Evolutionary conservation across 2,329 filamentous ascomycete genomes (phyloP).

Genomic region (Mycosphaerelloides madeirae): DNA sequence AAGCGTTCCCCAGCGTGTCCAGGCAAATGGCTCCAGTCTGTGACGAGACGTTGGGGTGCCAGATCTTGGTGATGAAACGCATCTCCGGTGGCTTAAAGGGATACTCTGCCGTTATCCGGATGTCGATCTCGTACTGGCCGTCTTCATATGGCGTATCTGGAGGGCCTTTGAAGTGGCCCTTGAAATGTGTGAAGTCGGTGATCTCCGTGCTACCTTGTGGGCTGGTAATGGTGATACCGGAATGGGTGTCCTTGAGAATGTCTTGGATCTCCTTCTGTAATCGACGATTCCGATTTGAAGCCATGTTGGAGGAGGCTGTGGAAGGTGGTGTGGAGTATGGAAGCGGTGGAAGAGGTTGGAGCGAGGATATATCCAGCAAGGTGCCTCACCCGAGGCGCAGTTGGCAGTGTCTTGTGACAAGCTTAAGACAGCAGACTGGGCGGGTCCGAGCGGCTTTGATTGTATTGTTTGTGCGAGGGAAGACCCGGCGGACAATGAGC

Average conservation of each 20-base stretch:
- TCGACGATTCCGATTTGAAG: conserved; percentile 56
- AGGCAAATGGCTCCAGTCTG: conserved; percentile 89
- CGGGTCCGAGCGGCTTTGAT: too few species aligned
- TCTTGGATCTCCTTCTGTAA: conserved; percentile 73
- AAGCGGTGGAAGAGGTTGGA: not conserved
- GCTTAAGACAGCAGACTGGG: too few species aligned
- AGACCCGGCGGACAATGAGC: not conserved
- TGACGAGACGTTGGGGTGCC: conserved; percentile 89
- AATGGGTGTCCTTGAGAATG: conserved; percentile 68
- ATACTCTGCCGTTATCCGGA: conserved; percentile 81
- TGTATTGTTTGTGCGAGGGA: too few species aligned
- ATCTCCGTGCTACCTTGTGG: conserved; percentile 47
- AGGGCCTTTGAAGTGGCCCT: conserved; percentile 77
- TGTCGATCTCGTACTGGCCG: conserved; percentile 75
- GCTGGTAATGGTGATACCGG: conserved; percentile 62
- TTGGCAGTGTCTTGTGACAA: not conserved
- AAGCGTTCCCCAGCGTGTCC: conserved; percentile 81
- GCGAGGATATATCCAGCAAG: not conserved
- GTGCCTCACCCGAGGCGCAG: conserved; percentile 1
- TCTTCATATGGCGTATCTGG: conserved; percentile 92
- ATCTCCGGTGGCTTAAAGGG: conserved; percentile 90
- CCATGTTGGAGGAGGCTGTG: conserved; percentile 28
- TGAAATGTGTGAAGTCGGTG: conserved; percentile 73
- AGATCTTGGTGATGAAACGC: conserved; percentile 88
- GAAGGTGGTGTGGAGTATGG: not conserved